Evolutionary conservation across 495 filamentous ascomycete species (phyloP), one percentile per base, ranked within the genome.

Genomic region (Neurospora sp.): DNA sequence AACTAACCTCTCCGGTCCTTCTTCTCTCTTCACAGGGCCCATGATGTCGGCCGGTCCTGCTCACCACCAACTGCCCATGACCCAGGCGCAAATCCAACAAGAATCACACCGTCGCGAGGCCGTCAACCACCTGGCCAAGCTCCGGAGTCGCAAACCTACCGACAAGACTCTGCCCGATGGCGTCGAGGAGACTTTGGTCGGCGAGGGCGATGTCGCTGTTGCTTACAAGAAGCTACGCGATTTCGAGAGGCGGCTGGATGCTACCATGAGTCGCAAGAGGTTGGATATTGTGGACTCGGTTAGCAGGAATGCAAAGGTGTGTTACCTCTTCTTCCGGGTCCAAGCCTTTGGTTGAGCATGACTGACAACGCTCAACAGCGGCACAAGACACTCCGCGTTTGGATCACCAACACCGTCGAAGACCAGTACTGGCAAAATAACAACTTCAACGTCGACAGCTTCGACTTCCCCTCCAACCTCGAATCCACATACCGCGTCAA

Each of bases 381-480:
- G 69, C 90, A 91, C 81, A 91, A 91, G 78, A 97, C 92, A 27
- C 83, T 99, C 80, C 91, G 94, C 74, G 89, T 99, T 71, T 98
- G 94, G 93, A 91, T 99, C 74, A 93, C 91, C 78, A 99, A 99
- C 79, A 97, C 94, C 1, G 92, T 91, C 31, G 94, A 98, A 81
- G 92, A 92, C 76, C 96, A 98, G 81, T 91, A 92, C 20, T 98
- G 96, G 96, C 96, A 98, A 83, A 86, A 84, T 17, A 88, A 84
- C 73, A 83, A 80, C 39, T 81, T 91, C 72, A 90, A 89, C 70
- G 83, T 88, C 73, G 89, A 93, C 74, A 85, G 84, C 16, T 94
- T 94, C 72, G 93, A 94, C 77, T 95, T 94, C 75, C 87, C 85
- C 61, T 87, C 86, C 41, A 91, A 88, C 72, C 82, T 86, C 41